Percentiles rank a stretch among this genome's conserved stretches.
These are phyloP conservation scores for Fusarium sarcochroum DNA, from an alignment of 2,329 filamentous ascomycete genomes.

Conservation along the genomic window DNA sequence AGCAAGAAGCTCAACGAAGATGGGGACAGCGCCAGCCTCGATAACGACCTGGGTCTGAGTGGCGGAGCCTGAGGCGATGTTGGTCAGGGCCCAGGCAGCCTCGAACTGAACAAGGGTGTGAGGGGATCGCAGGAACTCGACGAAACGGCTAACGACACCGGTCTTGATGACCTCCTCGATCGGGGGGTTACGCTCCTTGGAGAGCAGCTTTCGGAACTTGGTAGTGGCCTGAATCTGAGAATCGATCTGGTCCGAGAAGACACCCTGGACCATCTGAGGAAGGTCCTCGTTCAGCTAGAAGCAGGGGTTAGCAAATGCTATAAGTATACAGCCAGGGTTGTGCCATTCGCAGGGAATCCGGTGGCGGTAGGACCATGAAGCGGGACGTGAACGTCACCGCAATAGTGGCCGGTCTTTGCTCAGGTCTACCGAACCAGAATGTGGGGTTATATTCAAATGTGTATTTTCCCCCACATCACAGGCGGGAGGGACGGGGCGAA, in stretches of 20 bases:
- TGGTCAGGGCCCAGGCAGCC: slow-evolving; percentile 98
- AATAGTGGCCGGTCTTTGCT: slow-evolving; percentile 22
- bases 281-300: slow-evolving; percentile 94
- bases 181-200: slow-evolving; percentile 98
- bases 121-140: slow-evolving; percentile 97
- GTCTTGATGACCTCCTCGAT: slow-evolving; percentile 99
- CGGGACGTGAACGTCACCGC: slow-evolving; percentile 22
- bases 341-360: slow-evolving; percentile 5
- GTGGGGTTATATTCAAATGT: slow-evolving; percentile 52
- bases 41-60: slow-evolving; percentile 99
- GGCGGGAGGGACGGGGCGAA: slow-evolving; percentile 41
- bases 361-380: slow-evolving; percentile 18
- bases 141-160: slow-evolving; percentile 95
- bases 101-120: slow-evolving; percentile 99
- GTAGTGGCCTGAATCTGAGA: slow-evolving; percentile 97
- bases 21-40: slow-evolving; percentile 96
- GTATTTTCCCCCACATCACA: slow-evolving; percentile 53
- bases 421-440: slow-evolving; percentile 42
- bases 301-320: slow-evolving; percentile 36
- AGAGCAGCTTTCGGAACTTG: slow-evolving; percentile 97
- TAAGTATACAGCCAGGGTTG: slow-evolving; percentile 9
- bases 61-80: slow-evolving; percentile 97
- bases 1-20: slow-evolving; percentile 95
- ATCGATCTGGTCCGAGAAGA: slow-evolving; percentile 99
- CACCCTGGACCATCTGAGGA: slow-evolving; percentile 96